phyloP scores from a whole-genome alignment of 1,139 yeast genomes.

The Kodamaea plutei region DNA sequence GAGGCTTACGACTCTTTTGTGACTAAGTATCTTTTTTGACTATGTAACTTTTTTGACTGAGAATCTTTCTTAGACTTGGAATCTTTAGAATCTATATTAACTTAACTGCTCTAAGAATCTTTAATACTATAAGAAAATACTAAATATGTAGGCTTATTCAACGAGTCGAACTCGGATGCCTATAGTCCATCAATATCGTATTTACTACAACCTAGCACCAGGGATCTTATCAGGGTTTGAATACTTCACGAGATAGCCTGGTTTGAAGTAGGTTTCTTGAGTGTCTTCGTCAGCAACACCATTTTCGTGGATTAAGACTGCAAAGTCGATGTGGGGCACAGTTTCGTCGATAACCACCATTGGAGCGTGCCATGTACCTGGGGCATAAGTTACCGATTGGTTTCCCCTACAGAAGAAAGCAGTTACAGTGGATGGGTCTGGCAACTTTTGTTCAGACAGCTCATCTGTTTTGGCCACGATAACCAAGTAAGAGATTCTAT shows the following conservation, averaged over 20 bases:
- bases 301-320: conserved; percentile 80
- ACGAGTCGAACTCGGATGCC: too few species aligned
- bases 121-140: too few species aligned
- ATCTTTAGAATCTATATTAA: too few species aligned
- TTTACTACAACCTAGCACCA: too few species aligned
- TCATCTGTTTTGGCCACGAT: conserved; percentile 66
- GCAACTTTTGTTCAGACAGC: conserved; percentile 40
- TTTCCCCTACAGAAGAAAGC: conserved; percentile 79
- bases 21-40: too few species aligned
- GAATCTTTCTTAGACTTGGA: too few species aligned
- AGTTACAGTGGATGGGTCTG: conserved; percentile 53
- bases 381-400: conserved; percentile 86
- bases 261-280: conserved; percentile 70
- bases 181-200: too few species aligned
- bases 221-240: too few species aligned
- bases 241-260: conserved; percentile 48
- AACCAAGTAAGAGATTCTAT: conserved; percentile 60
- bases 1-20: too few species aligned
- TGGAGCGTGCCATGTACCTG: conserved; percentile 78
- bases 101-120: too few species aligned
- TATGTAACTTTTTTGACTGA: too few species aligned
- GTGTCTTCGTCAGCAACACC: conserved; percentile 78
- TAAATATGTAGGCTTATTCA: too few species aligned
- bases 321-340: conserved; percentile 63
- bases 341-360: conserved; percentile 70